Conservation (phyloP, 129 eudicot genomes). For the Chrysanthemum seticuspe region DNA sequence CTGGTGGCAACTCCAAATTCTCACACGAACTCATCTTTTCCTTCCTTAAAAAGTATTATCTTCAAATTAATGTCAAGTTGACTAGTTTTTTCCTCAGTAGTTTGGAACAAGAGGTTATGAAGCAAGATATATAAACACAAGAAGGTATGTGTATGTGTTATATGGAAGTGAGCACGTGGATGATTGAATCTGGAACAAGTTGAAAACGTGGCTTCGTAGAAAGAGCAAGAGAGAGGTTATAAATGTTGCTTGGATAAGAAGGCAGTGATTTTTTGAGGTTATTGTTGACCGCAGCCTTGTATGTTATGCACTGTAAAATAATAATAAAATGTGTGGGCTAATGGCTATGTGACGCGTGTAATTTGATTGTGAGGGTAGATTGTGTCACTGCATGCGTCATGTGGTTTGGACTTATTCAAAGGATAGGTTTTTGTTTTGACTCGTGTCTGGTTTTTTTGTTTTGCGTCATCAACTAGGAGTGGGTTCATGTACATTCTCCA, state of each 20-base stretch:
- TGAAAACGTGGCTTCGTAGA: conserved; percentile 34
- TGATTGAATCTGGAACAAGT: conserved; percentile 28
- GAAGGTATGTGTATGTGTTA: too few relatives aligned
- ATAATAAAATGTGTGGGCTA: conserved; percentile 15
- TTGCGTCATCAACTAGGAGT: conserved; percentile 22
- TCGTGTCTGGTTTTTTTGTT: conserved; percentile 24
- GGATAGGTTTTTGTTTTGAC: conserved; percentile 28
- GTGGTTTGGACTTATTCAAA: conserved; percentile 24
- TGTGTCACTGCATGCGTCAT: conserved; percentile 51
- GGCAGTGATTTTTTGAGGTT: conserved; percentile 17
- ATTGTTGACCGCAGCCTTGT: conserved; percentile 26
- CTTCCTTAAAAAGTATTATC: background rate
- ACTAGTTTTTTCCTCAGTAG: background rate
- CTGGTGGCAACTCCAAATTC: conserved; percentile 49
- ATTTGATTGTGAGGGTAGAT: conserved; percentile 22
- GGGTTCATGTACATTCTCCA: conserved; percentile 9
- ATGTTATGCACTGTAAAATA: background rate
- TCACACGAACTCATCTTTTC: conserved; percentile 32
- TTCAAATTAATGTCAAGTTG: background rate
- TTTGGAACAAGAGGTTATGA: background rate
- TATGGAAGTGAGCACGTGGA: conserved; percentile 27
- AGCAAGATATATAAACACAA: conserved; percentile 10
- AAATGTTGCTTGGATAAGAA: conserved; percentile 36
- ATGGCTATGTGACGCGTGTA: conserved; percentile 30
- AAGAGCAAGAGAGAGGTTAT: conserved; percentile 19